Conservation (phyloP, 108 stramenopile genomes). For the Skeletonema grethae region DNA sequence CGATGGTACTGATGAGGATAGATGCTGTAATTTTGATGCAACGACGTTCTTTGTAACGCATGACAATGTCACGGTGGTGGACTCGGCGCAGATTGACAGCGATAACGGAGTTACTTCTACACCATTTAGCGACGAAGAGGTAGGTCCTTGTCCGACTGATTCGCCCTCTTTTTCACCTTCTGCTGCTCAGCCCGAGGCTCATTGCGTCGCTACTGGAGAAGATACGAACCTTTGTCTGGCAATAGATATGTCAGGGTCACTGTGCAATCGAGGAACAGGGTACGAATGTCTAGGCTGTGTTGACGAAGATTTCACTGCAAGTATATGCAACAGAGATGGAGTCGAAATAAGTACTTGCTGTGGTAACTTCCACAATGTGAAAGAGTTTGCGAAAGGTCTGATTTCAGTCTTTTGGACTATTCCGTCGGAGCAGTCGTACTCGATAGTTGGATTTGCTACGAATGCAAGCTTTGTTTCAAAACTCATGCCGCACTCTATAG, state of each 20-base stretch:
- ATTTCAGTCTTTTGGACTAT: slow-evolving; percentile 16
- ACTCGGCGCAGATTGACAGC: neutral
- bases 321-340: slow-evolving; percentile 3
- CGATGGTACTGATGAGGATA: neutral
- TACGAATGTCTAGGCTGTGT: slow-evolving; percentile 17
- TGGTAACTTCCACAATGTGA: slow-evolving; percentile 23
- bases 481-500: slow-evolving; percentile 1
- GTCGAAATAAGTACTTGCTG: slow-evolving; percentile 23
- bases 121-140: neutral
- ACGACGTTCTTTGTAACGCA: neutral
- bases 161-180: neutral
- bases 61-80: neutral
- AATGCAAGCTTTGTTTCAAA: slow-evolving; percentile 9
- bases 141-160: too few species aligned
- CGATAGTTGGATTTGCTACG: slow-evolving; percentile 30
- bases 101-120: neutral
- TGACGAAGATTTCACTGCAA: slow-evolving; percentile 1
- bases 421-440: slow-evolving; percentile 22
- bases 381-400: slow-evolving; percentile 26
- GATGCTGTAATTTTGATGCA: neutral
- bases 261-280: slow-evolving; percentile 16
- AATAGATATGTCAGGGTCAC: slow-evolving; percentile 29
- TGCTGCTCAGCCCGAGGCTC: neutral
- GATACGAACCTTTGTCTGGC: slow-evolving; percentile 35
- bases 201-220: neutral